These are phyloP conservation scores for Populus simonii DNA, from an alignment of 345 rosid species.

Conservation along the genomic window DNA sequence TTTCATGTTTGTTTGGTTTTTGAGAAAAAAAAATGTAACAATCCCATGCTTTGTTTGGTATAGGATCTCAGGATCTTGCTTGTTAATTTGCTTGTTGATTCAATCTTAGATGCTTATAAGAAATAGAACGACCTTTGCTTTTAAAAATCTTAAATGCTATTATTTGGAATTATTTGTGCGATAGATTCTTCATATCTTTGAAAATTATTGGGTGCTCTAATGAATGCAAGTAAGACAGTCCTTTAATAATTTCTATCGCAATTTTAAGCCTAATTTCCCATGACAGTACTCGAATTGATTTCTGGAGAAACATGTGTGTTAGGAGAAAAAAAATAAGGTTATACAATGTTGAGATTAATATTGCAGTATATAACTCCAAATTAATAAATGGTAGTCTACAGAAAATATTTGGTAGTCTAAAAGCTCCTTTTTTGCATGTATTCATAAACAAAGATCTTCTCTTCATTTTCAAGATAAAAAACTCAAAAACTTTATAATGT, in stretches of 20 bases:
- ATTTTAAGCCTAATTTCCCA: constrained; percentile 6
- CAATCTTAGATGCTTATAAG: too few species aligned
- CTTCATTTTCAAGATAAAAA: neutral
- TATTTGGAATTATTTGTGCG: too few species aligned
- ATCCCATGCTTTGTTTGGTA: too few species aligned
- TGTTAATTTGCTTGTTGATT: too few species aligned
- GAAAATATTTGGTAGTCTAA: neutral
- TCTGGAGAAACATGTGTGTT: neutral
- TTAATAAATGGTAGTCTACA: neutral
- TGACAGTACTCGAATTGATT: neutral
- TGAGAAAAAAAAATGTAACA: too few species aligned
- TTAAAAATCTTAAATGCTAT: too few species aligned
- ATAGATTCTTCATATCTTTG: neutral
- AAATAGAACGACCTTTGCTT: too few species aligned
- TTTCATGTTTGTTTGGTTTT: too few species aligned
- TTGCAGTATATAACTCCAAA: neutral
- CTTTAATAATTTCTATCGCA: neutral
- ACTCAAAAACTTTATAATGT: constrained; percentile 5
- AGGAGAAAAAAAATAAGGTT: too few species aligned
- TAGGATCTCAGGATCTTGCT: too few species aligned
- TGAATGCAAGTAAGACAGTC: neutral
- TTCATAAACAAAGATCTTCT: constrained; percentile 4
- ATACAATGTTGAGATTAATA: too few species aligned
- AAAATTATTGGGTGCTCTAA: neutral
- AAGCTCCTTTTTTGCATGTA: neutral